Evolutionary conservation across 2,329 filamentous ascomycete genomes (phyloP).

Genomic region (Colletotrichum orbiculare): DNA sequence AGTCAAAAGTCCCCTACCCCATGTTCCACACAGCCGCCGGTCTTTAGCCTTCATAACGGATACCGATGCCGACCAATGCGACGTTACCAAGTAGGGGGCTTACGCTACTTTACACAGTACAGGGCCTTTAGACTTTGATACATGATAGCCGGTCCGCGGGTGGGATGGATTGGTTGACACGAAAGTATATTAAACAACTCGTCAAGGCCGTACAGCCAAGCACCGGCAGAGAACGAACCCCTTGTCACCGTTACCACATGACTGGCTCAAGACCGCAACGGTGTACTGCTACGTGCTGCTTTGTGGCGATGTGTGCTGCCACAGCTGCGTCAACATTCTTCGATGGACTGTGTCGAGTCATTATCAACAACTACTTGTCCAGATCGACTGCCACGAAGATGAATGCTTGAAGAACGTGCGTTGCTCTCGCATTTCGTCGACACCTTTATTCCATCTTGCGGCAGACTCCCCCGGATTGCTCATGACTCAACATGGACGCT

Average conservation of each 20-base stretch:
- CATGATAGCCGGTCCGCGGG: neutral
- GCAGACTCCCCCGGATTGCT: too few species aligned
- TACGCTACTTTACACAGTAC: neutral
- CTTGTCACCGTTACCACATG: neutral
- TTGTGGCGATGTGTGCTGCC: too few species aligned
- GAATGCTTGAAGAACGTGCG: too few species aligned
- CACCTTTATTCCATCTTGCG: too few species aligned
- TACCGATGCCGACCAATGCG: neutral
- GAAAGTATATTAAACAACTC: slow-evolving; percentile 12
- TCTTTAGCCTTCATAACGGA: neutral
- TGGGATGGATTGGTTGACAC: slow-evolving; percentile 3
- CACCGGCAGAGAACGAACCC: neutral
- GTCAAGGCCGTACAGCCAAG: neutral
- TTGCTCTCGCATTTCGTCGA: too few species aligned
- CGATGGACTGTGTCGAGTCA: too few species aligned
- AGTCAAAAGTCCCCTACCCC: neutral
- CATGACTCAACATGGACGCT: too few species aligned
- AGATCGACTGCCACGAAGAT: too few species aligned
- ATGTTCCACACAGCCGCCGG: neutral
- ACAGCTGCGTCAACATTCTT: too few species aligned
- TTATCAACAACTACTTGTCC: too few species aligned
- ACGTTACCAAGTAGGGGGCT: neutral
- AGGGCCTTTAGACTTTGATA: neutral
- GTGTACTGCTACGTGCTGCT: too few species aligned
- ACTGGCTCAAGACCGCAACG: neutral